phyloP scores from a whole-genome alignment of 176 grass and related monocot species.

The Aegilops umbellulata region DNA sequence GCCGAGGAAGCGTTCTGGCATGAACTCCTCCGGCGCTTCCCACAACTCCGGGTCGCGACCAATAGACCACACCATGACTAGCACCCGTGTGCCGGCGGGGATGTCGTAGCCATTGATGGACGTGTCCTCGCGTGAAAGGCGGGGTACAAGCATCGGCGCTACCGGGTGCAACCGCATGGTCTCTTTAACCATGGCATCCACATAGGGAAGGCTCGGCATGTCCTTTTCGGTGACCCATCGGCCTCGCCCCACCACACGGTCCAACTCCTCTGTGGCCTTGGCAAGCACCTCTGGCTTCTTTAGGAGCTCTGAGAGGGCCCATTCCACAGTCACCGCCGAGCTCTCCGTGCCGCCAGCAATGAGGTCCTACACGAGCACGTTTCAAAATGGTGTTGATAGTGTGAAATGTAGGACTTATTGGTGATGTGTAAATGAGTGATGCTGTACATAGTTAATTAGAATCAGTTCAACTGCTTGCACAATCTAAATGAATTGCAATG shows the following conservation, averaged over 20 bases:
- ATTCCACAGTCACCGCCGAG: conserved; percentile 54
- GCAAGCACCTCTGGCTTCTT: conserved; percentile 47
- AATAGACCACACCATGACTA: conserved; percentile 69
- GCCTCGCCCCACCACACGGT: conserved; percentile 48
- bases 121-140: conserved; percentile 34
- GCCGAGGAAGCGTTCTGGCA: conserved; percentile 51
- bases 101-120: conserved; percentile 53
- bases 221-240: conserved; percentile 72
- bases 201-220: conserved; percentile 33
- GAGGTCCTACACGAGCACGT: conserved; percentile 37
- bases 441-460: not conserved
- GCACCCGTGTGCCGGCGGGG: conserved; percentile 48
- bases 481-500: not conserved
- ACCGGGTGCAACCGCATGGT: conserved; percentile 68
- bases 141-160: conserved; percentile 54
- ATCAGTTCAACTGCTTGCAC: no score
- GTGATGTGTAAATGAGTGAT: not conserved
- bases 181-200: conserved; percentile 64
- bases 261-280: conserved; percentile 60
- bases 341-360: conserved; percentile 66
- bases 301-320: conserved; percentile 61
- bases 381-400: not conserved
- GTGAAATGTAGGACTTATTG: not conserved
- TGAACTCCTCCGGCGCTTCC: conserved; percentile 55
- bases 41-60: conserved; percentile 50